Conservation (phyloP, 2,329 filamentous ascomycete genomes). For the Aureobasidium sp. region DNA sequence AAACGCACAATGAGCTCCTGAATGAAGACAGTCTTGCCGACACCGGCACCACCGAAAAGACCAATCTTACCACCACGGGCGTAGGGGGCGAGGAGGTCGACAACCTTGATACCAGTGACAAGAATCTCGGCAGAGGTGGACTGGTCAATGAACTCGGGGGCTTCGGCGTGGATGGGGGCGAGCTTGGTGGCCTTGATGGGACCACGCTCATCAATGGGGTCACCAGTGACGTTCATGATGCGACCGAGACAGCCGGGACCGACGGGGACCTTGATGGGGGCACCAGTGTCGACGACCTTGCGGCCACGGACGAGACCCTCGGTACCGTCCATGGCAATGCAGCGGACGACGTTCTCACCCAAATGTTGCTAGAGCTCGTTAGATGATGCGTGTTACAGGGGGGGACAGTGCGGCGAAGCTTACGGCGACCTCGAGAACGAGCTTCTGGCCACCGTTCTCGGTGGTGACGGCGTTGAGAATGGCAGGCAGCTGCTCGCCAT, state of each 20-base stretch:
- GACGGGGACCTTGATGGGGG: conserved; percentile 94
- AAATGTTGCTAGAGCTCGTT: conserved; percentile 75
- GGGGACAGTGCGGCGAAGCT: conserved; percentile 32
- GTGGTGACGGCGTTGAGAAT: conserved; percentile 97
- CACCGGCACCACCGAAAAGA: conserved; percentile 99
- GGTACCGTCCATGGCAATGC: conserved; percentile 99
- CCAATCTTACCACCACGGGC: conserved; percentile 99
- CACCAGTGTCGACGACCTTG: conserved; percentile 78
- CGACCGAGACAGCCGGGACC: conserved; percentile 88
- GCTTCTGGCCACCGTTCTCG: conserved; percentile 85
- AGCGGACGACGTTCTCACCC: conserved; percentile 97
- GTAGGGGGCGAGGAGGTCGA: conserved; percentile 97
- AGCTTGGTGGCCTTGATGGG: conserved; percentile 90
- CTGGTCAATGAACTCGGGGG: conserved; percentile 89
- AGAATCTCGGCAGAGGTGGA: conserved; percentile 94
- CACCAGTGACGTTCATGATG: conserved; percentile 99
- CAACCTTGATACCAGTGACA: conserved; percentile 99
- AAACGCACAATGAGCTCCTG: conserved; percentile 86
- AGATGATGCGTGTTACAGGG: conserved; percentile 22
- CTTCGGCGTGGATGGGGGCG: conserved; percentile 87
- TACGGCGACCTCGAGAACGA: conserved; percentile 96
- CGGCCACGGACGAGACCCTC: conserved; percentile 97
- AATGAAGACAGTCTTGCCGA: conserved; percentile 99
- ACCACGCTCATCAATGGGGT: conserved; percentile 98
- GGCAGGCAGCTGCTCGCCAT: conserved; percentile 81